phyloP scores from a whole-genome alignment of 768 basidiomycete genomes.

The Hygrocybe punicea region DNA sequence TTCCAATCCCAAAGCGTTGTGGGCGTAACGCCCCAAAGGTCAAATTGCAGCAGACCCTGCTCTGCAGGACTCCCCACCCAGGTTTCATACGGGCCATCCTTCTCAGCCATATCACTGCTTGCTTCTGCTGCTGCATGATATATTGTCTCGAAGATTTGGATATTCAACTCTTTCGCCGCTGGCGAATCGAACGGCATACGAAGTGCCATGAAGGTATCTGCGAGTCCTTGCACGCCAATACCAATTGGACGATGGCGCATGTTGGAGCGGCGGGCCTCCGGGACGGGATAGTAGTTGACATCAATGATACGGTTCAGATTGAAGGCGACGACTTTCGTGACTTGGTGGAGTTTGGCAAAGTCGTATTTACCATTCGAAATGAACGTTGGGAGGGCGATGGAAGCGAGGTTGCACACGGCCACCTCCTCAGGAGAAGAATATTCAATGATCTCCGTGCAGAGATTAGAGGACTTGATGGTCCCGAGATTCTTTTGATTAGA shows the following conservation, averaged over 20 bases:
- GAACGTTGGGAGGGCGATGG: constrained; percentile 91
- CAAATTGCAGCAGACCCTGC: constrained; percentile 86
- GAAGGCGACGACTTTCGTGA: constrained; percentile 86
- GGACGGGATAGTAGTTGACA: constrained; percentile 91
- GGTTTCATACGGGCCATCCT: constrained; percentile 80
- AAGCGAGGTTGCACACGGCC: constrained; percentile 98
- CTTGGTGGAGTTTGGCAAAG: constrained; percentile 93
- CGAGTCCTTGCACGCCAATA: constrained; percentile 95
- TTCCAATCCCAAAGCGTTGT: constrained; percentile 93
- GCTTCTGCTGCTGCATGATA: constrained; percentile 94
- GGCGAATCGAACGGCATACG: constrained; percentile 93
- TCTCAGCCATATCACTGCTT: constrained; percentile 79
- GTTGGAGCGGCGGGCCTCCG: constrained; percentile 89
- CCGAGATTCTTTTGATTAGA: constrained; percentile 99
- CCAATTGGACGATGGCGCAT: constrained; percentile 97
- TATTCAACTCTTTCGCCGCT: constrained; percentile 83
- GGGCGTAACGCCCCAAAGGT: constrained; percentile 92
- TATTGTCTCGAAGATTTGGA: constrained; percentile 98
- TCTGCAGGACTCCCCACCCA: constrained; percentile 90
- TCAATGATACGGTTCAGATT: constrained; percentile 96
- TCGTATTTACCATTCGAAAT: constrained; percentile 80
- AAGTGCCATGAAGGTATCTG: constrained; percentile 96
- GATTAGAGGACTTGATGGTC: constrained; percentile 97
- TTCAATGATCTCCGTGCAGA: constrained; percentile 99
- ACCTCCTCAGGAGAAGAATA: constrained; percentile 97